phyloP scores from a whole-genome alignment of 257 asterid species.

The Lithospermum erythrorhizon region DNA sequence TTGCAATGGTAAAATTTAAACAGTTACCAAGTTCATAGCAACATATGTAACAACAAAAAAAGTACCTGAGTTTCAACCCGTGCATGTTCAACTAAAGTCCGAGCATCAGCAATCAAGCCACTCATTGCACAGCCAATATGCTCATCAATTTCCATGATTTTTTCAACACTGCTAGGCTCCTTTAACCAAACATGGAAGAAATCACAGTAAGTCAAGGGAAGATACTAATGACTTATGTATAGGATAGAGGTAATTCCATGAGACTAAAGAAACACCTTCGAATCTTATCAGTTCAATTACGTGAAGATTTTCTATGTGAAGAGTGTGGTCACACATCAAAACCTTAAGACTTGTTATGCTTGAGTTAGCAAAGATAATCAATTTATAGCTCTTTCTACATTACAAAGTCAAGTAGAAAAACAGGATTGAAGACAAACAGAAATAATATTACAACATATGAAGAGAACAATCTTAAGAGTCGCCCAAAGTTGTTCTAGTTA shows the following conservation, averaged over 20 bases:
- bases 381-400: too few relatives aligned
- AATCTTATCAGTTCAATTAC: neutral
- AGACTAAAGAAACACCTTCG: neutral
- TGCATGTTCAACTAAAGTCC: conserved; percentile 92
- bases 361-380: too few relatives aligned
- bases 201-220: neutral
- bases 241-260: neutral
- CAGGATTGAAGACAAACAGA: too few relatives aligned
- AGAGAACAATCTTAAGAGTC: too few relatives aligned
- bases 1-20: neutral
- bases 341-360: too few relatives aligned
- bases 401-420: too few relatives aligned
- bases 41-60: neutral
- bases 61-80: conserved; percentile 89
- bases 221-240: neutral
- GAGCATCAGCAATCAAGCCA: conserved; percentile 95
- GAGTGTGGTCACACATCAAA: too few relatives aligned
- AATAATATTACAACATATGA: too few relatives aligned
- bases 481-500: too few relatives aligned
- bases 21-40: neutral
- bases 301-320: too few relatives aligned
- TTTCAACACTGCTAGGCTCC: conserved; percentile 48
- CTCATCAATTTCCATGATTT: conserved; percentile 89
- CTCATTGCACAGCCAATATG: conserved; percentile 98
- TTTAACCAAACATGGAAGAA: conserved; percentile 3